Evolutionary conservation across 306 rosid genomes (phyloP), one percentile per base, ranked within the genome.

Genomic region (Cajanus cajan): DNA sequence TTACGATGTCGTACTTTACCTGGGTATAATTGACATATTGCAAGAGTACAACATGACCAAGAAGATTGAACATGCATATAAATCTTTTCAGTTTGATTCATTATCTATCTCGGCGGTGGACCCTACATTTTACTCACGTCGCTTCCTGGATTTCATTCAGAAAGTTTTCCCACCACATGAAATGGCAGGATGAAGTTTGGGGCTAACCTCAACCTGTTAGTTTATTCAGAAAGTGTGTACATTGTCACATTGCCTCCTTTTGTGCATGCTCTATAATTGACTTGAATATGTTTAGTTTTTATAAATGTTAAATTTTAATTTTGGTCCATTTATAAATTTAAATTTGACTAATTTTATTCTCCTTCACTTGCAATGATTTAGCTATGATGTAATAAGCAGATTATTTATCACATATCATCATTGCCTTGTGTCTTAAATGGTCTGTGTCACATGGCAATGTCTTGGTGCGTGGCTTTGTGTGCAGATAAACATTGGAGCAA

Each of bases 1-100:
- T 3, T 95, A 95, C 22, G 99, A 95, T 48, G 99, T 95, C 0
- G 99, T 95, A 50, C 96, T 95, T 13, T 95, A 93, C 85, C 88
- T 95, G 31, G 99, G 99, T 5, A 93, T 93, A 78, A 95, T 95
- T 71, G 99, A 95, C 83, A 95, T 95, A 79, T 79, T 95, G 87
- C 99, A 95, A 84, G 98, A 86, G 8, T 95, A 95, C 87, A 93
- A 90, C 90, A 86, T 89, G 98, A 77, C 85, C 39, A 95, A 95
- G 97, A 95, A 84, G 91, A 85, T 95, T 50, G 99, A 95, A 71
- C 99, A 89, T 57, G 94, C 97, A 10, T 93, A 90, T 81, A 95
- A 95, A 82, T 90, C 98, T 31, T 47, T 93, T 54, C 98, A 95
- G 85, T 95, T 91, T 59, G 98, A 95, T 87, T 92, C 98, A 51